phyloP scores from a whole-genome alignment of 2,329 filamentous ascomycete species.

The Aspergillus fijiensis region DNA sequence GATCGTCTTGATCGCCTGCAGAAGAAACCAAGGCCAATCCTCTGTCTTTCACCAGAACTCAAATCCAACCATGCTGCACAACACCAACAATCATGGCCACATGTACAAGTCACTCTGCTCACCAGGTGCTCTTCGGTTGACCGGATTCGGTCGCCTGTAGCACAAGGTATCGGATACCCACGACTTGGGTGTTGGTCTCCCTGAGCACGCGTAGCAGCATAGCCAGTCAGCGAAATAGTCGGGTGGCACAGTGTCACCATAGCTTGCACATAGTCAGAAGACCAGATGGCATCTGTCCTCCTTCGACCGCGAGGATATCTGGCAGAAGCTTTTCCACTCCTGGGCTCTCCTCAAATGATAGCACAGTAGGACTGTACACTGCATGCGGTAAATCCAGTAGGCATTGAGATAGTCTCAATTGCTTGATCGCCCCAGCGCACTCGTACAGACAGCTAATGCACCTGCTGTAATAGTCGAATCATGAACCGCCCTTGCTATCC shows the following conservation, averaged over 20 bases:
- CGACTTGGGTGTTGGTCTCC: slow-evolving; percentile 3
- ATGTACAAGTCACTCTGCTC: neutral
- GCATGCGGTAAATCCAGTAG: slow-evolving; percentile 3
- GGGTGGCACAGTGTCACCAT: slow-evolving; percentile 2
- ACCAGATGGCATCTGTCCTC: slow-evolving; percentile 1
- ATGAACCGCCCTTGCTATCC: neutral
- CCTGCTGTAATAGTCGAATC: neutral
- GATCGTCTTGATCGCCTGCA: neutral
- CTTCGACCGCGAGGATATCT: neutral
- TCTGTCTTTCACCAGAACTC: neutral
- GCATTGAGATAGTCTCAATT: neutral
- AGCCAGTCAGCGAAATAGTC: neutral
- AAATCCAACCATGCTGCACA: neutral
- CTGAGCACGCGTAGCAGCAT: slow-evolving; percentile 2
- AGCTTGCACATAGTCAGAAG: slow-evolving; percentile 6
- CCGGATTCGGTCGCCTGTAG: neutral
- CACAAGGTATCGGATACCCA: neutral
- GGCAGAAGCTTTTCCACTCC: neutral
- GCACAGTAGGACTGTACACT: neutral
- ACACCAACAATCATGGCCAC: neutral
- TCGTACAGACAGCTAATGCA: neutral
- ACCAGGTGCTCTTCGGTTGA: neutral
- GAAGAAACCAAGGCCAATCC: neutral
- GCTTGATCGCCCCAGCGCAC: neutral
- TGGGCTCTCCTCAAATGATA: neutral